Evolutionary conservation across 2,329 filamentous ascomycete genomes (phyloP), one percentile per base, ranked within the genome.

Genomic region (Apiospora hydei): DNA sequence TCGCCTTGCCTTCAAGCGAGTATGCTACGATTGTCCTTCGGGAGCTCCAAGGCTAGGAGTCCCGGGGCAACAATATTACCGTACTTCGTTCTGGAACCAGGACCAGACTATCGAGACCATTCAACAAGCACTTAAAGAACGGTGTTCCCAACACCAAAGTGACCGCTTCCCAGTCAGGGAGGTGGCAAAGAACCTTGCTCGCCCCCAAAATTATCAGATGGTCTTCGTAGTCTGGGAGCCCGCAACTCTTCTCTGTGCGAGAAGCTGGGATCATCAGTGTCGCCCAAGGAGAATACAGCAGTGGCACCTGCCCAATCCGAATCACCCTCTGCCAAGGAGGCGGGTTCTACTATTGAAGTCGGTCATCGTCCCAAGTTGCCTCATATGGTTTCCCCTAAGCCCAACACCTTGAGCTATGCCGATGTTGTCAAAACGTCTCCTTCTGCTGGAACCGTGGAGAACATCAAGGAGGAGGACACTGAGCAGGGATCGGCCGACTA

Each of bases 21-120:
- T 82, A 82, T 70, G 80, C 80, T 38, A 82, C 80, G 3, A 77
- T 81, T 64, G 79, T 78, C 11, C 73, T 81, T 73, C 77, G 80
- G 69, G 80, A 82, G 70, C 74, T 82, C 70, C 79, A 81, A 70
- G 79, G 79, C 44, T 73, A 53, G 69, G 47, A 43, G 47, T 47
- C 49, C 14, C 68, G 24, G 47, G 21, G 46, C 57, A 41, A 18
- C 57, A 64, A n/a, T 34, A 64, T 34, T 64, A 64, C 57, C 57
- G 57, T 64, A 64, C 4, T 34, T n/a, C 57, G 10, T 21, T 64
- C 18, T 34, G 18, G 16, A 41, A 41, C 10, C 5, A n/a, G 34
- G 34, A 8, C 7, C 34, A 38, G 5, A 14, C 26, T 21, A 34
- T 38, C 26, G 2, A 61, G 11, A 6, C 5, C 30, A 38, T 16